Evolutionary conservation across 345 rosid genomes (phyloP).

Genomic region (Ceriops decandra): DNA sequence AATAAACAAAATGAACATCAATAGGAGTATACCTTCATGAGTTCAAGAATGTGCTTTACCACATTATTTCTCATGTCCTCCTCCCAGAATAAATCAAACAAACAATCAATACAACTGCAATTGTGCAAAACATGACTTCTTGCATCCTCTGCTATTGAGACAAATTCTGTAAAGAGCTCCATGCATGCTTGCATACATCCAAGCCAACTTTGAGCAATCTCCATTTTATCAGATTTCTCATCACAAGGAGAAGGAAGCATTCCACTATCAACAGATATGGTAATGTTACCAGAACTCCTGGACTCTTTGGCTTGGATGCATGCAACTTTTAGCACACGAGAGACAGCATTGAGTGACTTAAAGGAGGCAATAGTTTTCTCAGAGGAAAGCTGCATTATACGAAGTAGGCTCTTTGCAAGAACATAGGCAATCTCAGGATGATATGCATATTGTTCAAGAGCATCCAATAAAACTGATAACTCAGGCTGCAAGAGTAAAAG

Average conservation of each 20-base stretch:
- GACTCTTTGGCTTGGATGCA: constrained; percentile 67
- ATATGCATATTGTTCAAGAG: constrained; percentile 79
- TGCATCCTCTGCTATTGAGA: constrained; percentile 54
- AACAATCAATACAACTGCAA: constrained; percentile 58
- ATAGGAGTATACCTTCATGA: constrained; percentile 65
- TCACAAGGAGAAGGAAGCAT: constrained; percentile 25
- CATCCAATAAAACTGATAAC: constrained; percentile 68
- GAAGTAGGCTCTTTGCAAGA: constrained; percentile 66
- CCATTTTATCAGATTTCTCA: constrained; percentile 34
- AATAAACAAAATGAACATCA: constrained; percentile 2
- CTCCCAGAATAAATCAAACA: constrained; percentile 93
- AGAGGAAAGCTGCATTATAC: constrained; percentile 55
- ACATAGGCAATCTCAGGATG: constrained; percentile 56
- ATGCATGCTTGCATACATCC: constrained; percentile 61
- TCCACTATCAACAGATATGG: constrained; percentile 29
- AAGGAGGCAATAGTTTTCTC: constrained; percentile 68
- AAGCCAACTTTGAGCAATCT: constrained; percentile 42
- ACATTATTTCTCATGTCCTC: constrained; percentile 57
- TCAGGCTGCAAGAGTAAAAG: constrained; percentile 59
- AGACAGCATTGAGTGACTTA: constrained; percentile 60
- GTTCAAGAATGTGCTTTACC: constrained; percentile 60
- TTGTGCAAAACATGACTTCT: constrained; percentile 54
- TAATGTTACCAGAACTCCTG: constrained; percentile 33
- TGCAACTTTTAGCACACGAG: constrained; percentile 74
- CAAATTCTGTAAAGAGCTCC: constrained; percentile 57